Conservation (phyloP, 768 basidiomycete species). For the Panaeolus papilionaceus region DNA sequence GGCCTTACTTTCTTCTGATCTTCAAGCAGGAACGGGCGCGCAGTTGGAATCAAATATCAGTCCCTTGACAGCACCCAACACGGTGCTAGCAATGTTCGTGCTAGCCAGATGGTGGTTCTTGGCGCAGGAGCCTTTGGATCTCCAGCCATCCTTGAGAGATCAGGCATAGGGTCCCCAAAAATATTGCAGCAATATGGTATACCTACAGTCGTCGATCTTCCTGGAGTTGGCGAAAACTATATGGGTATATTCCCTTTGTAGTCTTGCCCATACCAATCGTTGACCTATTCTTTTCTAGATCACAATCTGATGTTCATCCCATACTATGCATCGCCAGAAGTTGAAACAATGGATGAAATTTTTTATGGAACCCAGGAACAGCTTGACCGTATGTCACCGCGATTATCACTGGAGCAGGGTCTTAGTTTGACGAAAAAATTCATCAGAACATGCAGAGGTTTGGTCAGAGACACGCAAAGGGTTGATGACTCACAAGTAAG, state of each 20-base stretch:
- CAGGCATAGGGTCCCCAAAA: slow-evolving; percentile 60
- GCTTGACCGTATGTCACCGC: slow-evolving; percentile 40
- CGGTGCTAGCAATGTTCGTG: slow-evolving; percentile 25
- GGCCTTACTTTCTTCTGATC: background rate
- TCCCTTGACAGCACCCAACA: slow-evolving; percentile 30
- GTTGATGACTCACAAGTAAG: slow-evolving; percentile 59
- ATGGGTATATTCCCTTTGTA: slow-evolving; percentile 42
- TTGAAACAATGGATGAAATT: slow-evolving; percentile 54
- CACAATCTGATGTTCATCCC: slow-evolving; percentile 41
- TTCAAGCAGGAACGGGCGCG: slow-evolving; percentile 41
- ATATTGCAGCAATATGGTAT: slow-evolving; percentile 57
- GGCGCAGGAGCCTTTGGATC: slow-evolving; percentile 63
- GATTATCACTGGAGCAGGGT: background rate
- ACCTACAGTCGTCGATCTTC: slow-evolving; percentile 61
- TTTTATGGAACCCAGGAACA: slow-evolving; percentile 44
- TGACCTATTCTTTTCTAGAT: slow-evolving; percentile 32
- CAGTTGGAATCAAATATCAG: slow-evolving; percentile 61
- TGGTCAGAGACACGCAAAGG: slow-evolving; percentile 47
- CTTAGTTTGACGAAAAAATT: background rate
- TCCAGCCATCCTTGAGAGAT: slow-evolving; percentile 60
- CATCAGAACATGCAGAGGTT: slow-evolving; percentile 25
- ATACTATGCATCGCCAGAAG: slow-evolving; percentile 49
- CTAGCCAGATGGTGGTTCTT: slow-evolving; percentile 51
- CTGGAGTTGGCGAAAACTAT: slow-evolving; percentile 79
- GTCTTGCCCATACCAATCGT: background rate